These are phyloP conservation scores for Symbiodinium pilosum DNA, from an alignment of 73 alveolate genomes.

Conservation along the genomic window DNA sequence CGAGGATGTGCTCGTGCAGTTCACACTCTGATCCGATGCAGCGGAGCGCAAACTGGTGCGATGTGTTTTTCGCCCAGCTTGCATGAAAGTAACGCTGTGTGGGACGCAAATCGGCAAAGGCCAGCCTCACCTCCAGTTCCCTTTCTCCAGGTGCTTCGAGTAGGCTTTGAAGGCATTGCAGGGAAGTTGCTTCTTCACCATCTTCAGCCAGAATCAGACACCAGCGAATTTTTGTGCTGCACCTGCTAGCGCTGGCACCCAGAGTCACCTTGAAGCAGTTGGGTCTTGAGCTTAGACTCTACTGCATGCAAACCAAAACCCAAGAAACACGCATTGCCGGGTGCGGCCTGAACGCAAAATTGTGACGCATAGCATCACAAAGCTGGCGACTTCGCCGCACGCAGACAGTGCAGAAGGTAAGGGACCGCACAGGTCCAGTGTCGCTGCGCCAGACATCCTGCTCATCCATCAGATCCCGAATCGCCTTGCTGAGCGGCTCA, in stretches of 20 bases:
- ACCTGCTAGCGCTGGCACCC: not conserved
- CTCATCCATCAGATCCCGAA: too few relatives aligned
- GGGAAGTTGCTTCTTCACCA: not conserved
- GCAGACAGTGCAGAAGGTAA: not conserved
- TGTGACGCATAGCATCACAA: not conserved
- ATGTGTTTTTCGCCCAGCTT: slow-evolving; percentile 2
- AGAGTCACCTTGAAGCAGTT: not conserved
- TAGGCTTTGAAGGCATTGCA: not conserved
- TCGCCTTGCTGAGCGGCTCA: too few relatives aligned
- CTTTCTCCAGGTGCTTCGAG: not conserved
- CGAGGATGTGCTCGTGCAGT: not conserved
- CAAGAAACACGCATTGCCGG: too few relatives aligned
- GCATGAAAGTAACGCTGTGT: not conserved
- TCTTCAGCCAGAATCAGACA: not conserved
- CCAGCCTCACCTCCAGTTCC: not conserved
- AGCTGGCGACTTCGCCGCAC: not conserved
- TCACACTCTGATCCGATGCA: not conserved
- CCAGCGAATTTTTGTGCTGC: not conserved
- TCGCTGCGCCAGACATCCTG: too few relatives aligned
- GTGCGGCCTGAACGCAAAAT: not conserved
- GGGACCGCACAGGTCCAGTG: too few relatives aligned
- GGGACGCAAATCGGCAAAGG: not conserved
- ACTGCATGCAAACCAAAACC: too few relatives aligned
- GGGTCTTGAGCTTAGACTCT: too few relatives aligned
- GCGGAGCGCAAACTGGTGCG: not conserved